phyloP scores from a whole-genome alignment of 1,284 basidiomycete genomes.

The Gomphus bonarii region DNA sequence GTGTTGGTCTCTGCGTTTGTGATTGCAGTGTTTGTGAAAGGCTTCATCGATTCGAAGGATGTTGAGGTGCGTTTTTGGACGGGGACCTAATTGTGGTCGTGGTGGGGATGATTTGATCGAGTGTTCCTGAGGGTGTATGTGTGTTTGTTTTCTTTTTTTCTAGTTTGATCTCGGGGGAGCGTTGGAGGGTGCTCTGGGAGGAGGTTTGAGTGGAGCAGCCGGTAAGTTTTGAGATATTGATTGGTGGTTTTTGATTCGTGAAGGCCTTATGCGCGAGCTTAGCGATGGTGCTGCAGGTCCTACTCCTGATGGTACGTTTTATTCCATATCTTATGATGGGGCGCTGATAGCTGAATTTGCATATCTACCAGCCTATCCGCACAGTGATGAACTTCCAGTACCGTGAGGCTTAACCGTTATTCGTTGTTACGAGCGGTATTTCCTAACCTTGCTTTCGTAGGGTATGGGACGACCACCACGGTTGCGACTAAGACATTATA shows the following conservation, averaged over 20 bases:
- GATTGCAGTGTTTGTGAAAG: slow-evolving; percentile 51
- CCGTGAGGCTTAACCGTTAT: slow-evolving; percentile 22
- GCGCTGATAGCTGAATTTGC: background rate
- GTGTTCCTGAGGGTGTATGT: background rate
- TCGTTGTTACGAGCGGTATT: slow-evolving; percentile 19
- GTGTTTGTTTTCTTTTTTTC: background rate
- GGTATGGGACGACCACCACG: slow-evolving; percentile 64
- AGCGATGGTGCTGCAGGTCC: slow-evolving; percentile 86
- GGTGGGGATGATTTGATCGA: no score
- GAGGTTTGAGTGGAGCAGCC: slow-evolving; percentile 78
- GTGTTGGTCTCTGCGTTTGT: slow-evolving; percentile 2
- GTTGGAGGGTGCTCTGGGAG: slow-evolving; percentile 70
- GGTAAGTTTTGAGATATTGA: slow-evolving; percentile 28
- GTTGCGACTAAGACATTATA: slow-evolving; percentile 59
- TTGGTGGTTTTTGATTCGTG: background rate
- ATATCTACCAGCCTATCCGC: slow-evolving; percentile 47
- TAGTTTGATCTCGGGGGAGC: slow-evolving; percentile 73
- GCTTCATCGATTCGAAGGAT: slow-evolving; percentile 57
- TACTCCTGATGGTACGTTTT: slow-evolving; percentile 61
- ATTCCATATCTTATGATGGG: background rate
- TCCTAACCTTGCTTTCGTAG: background rate
- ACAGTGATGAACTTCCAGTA: slow-evolving; percentile 93
- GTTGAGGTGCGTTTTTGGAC: slow-evolving; percentile 39
- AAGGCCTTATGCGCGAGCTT: slow-evolving; percentile 4
- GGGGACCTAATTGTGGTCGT: no score